Base-by-base conservation (phyloP, 768 basidiomycete species). In the Phallus indusiatus region DNA sequence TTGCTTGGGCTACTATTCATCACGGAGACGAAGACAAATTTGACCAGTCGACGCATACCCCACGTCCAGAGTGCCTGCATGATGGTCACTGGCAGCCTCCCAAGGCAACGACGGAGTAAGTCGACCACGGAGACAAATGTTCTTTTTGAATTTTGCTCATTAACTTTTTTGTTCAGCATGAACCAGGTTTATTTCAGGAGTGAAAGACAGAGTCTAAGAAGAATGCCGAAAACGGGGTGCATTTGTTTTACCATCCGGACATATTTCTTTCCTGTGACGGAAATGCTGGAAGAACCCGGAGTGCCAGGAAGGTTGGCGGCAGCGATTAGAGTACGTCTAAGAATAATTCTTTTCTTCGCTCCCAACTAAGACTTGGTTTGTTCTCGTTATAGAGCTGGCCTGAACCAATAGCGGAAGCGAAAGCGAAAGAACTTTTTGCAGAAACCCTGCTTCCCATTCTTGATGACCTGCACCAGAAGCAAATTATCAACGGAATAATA, bases 161-260 rank as follows among this genome's bases (percentile, higher is more conserved):
- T 20, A 22, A 20, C 14, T 2, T 3, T 14, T 51, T 42, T 10
- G 4, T 42, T 6, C 36, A 59, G 57, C 50, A 59, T 59, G 57
- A 51, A 35, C 36, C 57, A 59, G 22, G 57, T 59, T 6, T 59
- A 51, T 53, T 69, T 86, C 59, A 76, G 88, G 24, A 76, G 76
- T 22, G 86, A 88, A 66, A 73, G 86, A 24, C 86, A 88, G 72
- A 84, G 81, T 37, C 69, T 88, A 59, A 74, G 85, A 48, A 74
- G 87, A 28, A 76, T 89, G 54, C 82, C 82, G 14, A 72, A 75
- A 5, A 81, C 80, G 48, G 85, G 86, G 14, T 84, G 79, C 1
- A 76, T 88, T 35, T 70, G 84, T 46, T 89, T 90, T 68, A 84
- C 82, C 55, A 84, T 88, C 64, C 75, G 86, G 37, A 83, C 83